phyloP scores from a whole-genome alignment of 2,329 filamentous ascomycete species.

The Orbilia ellipsospora region DNA sequence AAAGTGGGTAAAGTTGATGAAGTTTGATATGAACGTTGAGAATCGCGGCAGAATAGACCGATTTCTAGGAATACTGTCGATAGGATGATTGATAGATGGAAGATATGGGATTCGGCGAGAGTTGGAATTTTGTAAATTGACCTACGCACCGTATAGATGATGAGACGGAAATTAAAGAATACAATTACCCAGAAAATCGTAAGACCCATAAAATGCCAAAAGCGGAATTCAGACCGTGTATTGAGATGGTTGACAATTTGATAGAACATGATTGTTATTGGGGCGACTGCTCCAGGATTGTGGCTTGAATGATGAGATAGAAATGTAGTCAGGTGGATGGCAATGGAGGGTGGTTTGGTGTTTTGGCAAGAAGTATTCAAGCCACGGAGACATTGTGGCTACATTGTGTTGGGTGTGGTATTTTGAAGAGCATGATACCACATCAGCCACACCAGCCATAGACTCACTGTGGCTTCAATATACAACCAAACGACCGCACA shows the following conservation, averaged over 20 bases:
- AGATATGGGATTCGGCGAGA: conserved; percentile 30
- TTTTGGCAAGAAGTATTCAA: conserved; percentile 37
- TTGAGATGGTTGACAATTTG: no score
- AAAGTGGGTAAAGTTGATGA: conserved; percentile 4
- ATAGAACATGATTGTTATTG: no score
- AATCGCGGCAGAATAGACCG: conserved; percentile 13
- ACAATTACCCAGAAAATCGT: no score
- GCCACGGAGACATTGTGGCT: conserved; percentile 13
- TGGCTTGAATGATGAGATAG: conserved; percentile 7
- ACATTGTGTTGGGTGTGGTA: conserved; percentile 33
- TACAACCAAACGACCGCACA: no score
- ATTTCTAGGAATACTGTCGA: conserved; percentile 18
- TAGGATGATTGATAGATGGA: conserved; percentile 31
- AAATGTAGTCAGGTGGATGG: neutral
- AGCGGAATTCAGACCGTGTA: no score
- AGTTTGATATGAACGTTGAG: neutral
- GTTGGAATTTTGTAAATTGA: neutral
- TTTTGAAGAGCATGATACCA: conserved; percentile 5
- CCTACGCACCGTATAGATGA: no score
- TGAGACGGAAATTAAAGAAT: no score
- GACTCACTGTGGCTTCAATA: no score
- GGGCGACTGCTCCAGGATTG: no score
- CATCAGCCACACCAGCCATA: neutral
- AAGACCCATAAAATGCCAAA: no score
- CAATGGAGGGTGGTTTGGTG: conserved; percentile 11